phyloP scores from a whole-genome alignment of 2,329 filamentous ascomycete species.

The Massarina eburnea region DNA sequence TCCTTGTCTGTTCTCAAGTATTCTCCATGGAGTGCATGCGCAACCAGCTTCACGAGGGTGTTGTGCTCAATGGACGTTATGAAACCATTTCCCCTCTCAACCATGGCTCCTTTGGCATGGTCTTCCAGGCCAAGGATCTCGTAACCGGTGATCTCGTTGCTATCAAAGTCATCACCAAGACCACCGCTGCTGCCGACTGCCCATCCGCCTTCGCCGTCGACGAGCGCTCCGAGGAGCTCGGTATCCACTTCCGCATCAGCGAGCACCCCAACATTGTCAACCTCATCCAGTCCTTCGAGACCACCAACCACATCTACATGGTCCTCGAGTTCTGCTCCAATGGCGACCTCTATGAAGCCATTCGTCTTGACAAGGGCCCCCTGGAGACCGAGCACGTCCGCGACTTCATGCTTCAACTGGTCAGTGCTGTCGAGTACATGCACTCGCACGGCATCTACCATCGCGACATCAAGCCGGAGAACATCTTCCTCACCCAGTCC shows the following conservation, averaged over 20 bases:
- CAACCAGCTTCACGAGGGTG: constrained; percentile 76
- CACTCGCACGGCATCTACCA: constrained; percentile 92
- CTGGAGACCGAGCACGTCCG: constrained; percentile 95
- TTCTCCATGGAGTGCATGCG: constrained; percentile 78
- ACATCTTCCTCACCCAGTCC: constrained; percentile 88
- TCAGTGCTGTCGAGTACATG: constrained; percentile 86
- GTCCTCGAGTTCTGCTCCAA: constrained; percentile 95
- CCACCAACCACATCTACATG: constrained; percentile 83
- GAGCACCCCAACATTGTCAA: constrained; percentile 92
- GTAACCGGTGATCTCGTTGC: constrained; percentile 79
- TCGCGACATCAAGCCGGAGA: constrained; percentile 98
- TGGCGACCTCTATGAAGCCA: constrained; percentile 96
- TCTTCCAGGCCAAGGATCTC: constrained; percentile 86
- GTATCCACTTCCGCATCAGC: constrained; percentile 77
- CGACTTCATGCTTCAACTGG: constrained; percentile 93
- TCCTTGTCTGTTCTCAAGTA: constrained; percentile 15
- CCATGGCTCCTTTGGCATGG: constrained; percentile 98
- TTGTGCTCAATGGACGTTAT: constrained; percentile 85
- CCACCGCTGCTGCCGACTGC: constrained; percentile 60
- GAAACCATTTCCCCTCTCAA: constrained; percentile 92
- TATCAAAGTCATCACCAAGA: constrained; percentile 95
- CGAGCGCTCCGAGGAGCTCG: constrained; percentile 78
- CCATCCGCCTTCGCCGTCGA: constrained; percentile 72
- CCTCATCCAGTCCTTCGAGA: constrained; percentile 87
- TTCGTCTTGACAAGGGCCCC: constrained; percentile 83